These are phyloP conservation scores for Xeromyces bisporus DNA, from an alignment of 495 filamentous ascomycete genomes.

Conservation along the genomic window DNA sequence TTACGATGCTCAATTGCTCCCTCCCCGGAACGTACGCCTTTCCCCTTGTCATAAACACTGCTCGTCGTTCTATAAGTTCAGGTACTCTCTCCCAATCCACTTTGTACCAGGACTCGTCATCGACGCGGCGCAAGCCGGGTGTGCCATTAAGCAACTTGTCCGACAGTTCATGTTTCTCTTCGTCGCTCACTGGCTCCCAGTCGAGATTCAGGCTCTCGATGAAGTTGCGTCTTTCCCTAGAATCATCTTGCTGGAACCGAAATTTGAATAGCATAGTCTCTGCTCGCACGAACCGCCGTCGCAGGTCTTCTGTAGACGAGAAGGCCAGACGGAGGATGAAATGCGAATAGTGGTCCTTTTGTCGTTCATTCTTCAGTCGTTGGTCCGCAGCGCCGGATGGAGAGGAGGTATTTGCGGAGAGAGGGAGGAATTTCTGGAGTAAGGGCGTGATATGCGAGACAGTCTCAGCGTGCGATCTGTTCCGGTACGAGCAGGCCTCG, in stretches of 20 bases:
- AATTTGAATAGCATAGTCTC: constrained; percentile 80
- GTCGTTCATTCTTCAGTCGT: constrained; percentile 52
- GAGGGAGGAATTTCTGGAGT: constrained; percentile 70
- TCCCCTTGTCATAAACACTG: constrained; percentile 59
- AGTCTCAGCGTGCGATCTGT: constrained; percentile 65
- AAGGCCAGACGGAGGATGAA: constrained; percentile 95
- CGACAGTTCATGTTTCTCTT: constrained; percentile 45
- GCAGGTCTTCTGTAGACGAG: constrained; percentile 73
- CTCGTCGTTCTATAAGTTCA: constrained; percentile 67
- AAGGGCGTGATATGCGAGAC: constrained; percentile 59
- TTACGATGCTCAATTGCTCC: constrained; percentile 74
- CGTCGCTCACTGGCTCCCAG: constrained; percentile 64
- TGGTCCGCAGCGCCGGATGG: constrained; percentile 28
- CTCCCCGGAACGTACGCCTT: constrained; percentile 82
- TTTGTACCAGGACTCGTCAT: constrained; percentile 85
- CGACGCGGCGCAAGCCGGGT: constrained; percentile 34
- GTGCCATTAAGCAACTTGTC: constrained; percentile 37
- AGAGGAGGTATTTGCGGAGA: constrained; percentile 56
- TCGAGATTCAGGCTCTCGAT: constrained; percentile 61
- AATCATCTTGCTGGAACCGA: constrained; percentile 55
- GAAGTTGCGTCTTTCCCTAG: constrained; percentile 52
- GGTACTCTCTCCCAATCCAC: constrained; percentile 88
- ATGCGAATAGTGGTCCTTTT: constrained; percentile 95
- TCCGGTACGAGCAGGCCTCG: constrained; percentile 91
- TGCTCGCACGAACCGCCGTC: constrained; percentile 70